Base-by-base conservation (phyloP, 495 filamentous ascomycete species). In the Penicillium cataractarum region DNA sequence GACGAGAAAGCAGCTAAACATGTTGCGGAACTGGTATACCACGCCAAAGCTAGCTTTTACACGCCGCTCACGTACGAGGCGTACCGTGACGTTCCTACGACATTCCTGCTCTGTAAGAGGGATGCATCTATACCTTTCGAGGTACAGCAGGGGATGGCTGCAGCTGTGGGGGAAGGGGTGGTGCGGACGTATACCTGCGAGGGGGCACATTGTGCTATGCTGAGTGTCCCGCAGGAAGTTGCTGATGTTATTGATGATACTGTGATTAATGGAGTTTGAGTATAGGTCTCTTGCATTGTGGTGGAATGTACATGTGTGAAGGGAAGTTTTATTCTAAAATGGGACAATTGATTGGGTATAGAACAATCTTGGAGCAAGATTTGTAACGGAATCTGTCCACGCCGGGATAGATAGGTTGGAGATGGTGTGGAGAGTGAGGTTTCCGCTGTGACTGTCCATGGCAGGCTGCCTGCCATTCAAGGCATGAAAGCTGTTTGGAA, bases 331-430 rank as follows among this genome's bases (percentile, higher is more conserved):
- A 50, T 50, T 50, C 46, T 50, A 61, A 17, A 27, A 27, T 27
- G 22, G 2, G 9, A 39, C 51, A 51, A 37, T 67, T 70, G 35
- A 67, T 67, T 65, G 67, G 67, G 67, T 70, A 70, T 70, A 67
- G 26, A 65, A 57, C 64, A 67, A 55, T 64, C 64, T 64, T 37
- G 9, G 53, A 32, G 33, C 22, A 31, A 63, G 31, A 54, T 32
- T 46, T 54, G 22, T 8, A 17, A 27, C 9, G 29, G 13, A 24
- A 50, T 26, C 13, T 27, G 24, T n/a, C 24, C 24, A 27, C 24
- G 42, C 24, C 15, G 29, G 24, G 22, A 15, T 50, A 13, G 24
- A 27, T 29, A 13, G 12, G 27, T 7, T 50, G 22, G 24, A 29
- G 15, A 27, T 27, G 24, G 27, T 50, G 46, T n/a, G 15, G 6